Conservation (phyloP, 176 grass and related monocot species). For the Rhipidocladum racemiflorum region DNA sequence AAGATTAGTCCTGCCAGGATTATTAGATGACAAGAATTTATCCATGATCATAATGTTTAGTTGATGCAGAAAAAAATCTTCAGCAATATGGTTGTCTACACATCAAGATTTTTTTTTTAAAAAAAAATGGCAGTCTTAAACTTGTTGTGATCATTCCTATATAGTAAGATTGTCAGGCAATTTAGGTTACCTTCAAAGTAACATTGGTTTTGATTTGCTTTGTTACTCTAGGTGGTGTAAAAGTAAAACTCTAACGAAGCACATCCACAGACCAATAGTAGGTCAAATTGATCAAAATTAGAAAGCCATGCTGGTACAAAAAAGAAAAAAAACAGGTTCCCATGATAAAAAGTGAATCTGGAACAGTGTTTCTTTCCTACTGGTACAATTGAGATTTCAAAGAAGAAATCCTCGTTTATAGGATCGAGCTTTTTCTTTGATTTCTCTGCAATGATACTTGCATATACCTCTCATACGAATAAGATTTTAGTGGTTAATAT, state of each 20-base stretch:
- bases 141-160: neutral
- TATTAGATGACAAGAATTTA: neutral
- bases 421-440: neutral
- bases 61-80: neutral
- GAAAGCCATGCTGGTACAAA: no score
- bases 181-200: neutral
- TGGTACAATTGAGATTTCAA: conserved; percentile 12
- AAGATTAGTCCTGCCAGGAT: conserved; percentile 8
- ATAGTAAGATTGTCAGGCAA: neutral
- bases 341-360: neutral
- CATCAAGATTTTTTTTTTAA: neutral
- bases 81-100: neutral
- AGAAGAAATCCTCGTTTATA: conserved; percentile 15
- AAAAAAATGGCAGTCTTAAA: neutral
- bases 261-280: conserved; percentile 5
- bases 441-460: neutral
- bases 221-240: neutral
- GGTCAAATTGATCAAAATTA: conserved; percentile 7
- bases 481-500: no score
- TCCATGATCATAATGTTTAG: neutral
- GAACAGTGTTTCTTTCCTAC: neutral
- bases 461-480: neutral
- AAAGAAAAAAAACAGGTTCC: neutral
- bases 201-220: neutral
- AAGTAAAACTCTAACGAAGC: conserved; percentile 21